Base-by-base conservation (phyloP, 306 rosid species). In the Heteromeles arbutifolia region DNA sequence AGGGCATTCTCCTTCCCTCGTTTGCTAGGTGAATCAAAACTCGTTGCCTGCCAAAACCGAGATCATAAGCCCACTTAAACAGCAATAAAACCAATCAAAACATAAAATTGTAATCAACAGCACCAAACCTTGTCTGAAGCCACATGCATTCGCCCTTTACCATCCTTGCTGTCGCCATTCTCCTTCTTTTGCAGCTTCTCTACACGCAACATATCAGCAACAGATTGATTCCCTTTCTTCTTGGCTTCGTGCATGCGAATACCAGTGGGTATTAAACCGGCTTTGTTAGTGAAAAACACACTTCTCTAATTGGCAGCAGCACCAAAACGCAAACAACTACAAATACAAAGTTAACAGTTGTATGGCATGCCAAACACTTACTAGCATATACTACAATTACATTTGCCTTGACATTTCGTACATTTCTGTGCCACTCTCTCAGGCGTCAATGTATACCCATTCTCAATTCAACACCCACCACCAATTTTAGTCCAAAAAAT, bases 341-440 rank as follows among this genome's bases (percentile, higher is more conserved):
- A 26, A 77, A 21, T 41, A 32, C 17, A 19, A 13, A 45, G 52
- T 0, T 14, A 4, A 13, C 24, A 18, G 12, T n/a, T 58, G 34
- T 39, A 24, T 11, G 22, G 37, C 67, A 28, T 18, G 5, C 4
- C 13, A 44, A 66, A 63, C 69, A 61, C 90, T 82, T 80, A 86
- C 99, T 70, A 82, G 92, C 99, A 95, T 63, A 34, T 14, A 74
- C 97, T 95, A 64, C 97, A 92, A 66, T 90, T 92, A 85, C 99
- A 95, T 19, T 79, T 61, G 72, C 85, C 90, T 82, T 84, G 78
- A 77, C 99, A 95, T 75, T 43, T 95, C 11, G 99, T 97, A 73
- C 99, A 95, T 3, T 5, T 43, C 99, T 97, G 61, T 5, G 66
- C 79, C 24, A 85, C 91, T 61, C 80, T 86, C 69, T 88, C 85